Evolutionary conservation across 177 flowering plant genomes (phyloP), one percentile per base, ranked within the genome.

Genomic region (Tripterygium wilfordii): DNA sequence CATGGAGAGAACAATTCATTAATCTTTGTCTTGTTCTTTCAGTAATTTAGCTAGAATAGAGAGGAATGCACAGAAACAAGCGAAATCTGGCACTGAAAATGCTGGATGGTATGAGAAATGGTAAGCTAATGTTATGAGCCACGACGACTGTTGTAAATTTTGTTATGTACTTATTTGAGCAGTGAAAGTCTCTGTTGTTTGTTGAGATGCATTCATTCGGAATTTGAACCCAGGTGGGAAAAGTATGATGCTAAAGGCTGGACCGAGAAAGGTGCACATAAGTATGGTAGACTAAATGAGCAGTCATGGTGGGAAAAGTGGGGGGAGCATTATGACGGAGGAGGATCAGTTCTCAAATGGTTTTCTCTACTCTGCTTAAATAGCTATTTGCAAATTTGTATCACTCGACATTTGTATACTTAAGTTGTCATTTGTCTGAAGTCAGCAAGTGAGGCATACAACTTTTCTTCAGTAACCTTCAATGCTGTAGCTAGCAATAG

Each of bases 271-370:
- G 98, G 96, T 48, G 98, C 98, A 41, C 88, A 91, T 32, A 91
- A 91, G 47, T 88, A 91, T 62, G 98, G 98, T 31, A 78, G 83
- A 67, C 61, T 91, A 56, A 85, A 91, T 77, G 98, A 88, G 57
- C 96, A 91, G 60, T 91, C 98, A 37, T 91, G 96, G 98, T 91
- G 98, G 98, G 98, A 91, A 69, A 88, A 83, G 61, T 91, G 98
- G 98, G 98, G 98, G 57, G 98, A 91, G 66, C 73, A 83, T 63
- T 91, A 78, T 66, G 98, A 91, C 65, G 98, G 98, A 76, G 73
- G 81, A 57, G 95, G 98, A 72, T 85, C 95, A 23, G 96, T 91
- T 51, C 57, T 83, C 17, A 91, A 91, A 91, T 88, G 98, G 98
- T 90, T 57, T 43, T 58, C 32, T 41, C 27, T 28, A 36, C 37